Evolutionary conservation across 2,329 filamentous ascomycete species (phyloP).

Genomic region (Didymella segeticola): DNA sequence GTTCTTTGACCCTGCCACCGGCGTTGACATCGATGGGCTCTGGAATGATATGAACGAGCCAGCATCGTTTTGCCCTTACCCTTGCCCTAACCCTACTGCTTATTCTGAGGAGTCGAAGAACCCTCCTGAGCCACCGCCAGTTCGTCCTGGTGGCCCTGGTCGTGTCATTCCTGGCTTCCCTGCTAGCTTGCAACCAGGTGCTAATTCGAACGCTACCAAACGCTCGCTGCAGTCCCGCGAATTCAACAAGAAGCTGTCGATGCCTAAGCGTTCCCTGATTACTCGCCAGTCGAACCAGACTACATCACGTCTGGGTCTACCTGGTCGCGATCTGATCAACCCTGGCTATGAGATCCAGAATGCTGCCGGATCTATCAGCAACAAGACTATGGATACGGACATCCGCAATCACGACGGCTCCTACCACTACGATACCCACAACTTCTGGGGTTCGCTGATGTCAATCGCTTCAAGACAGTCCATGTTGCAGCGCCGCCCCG

Average conservation of each 20-base stretch:
- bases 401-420: slow-evolving; percentile 71
- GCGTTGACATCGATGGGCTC: slow-evolving; percentile 77
- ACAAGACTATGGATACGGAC: slow-evolving; percentile 67
- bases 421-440: slow-evolving; percentile 76
- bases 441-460: slow-evolving; percentile 79
- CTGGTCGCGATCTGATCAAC: slow-evolving; percentile 68
- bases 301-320: slow-evolving; percentile 59
- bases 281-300: slow-evolving; percentile 42
- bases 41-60: slow-evolving; percentile 59
- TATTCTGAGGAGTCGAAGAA: slow-evolving; percentile 54
- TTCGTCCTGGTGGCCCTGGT: slow-evolving; percentile 64
- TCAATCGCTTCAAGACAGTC: slow-evolving; percentile 69
- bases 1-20: slow-evolving; percentile 70
- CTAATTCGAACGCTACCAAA: slow-evolving; percentile 22
- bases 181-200: slow-evolving; percentile 67
- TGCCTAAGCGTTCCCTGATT: slow-evolving; percentile 20
- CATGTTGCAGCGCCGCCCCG: slow-evolving; percentile 69
- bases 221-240: slow-evolving; percentile 17
- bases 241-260: slow-evolving; percentile 1
- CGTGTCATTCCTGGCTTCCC: slow-evolving; percentile 73
- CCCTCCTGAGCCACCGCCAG: slow-evolving; percentile 68
- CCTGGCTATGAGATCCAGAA: slow-evolving; percentile 72
- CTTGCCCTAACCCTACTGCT: slow-evolving; percentile 56
- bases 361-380: slow-evolving; percentile 49
- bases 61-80: slow-evolving; percentile 44